Conservation (phyloP, 2,329 filamentous ascomycete species). For the Lecanoromycetidae sp. region DNA sequence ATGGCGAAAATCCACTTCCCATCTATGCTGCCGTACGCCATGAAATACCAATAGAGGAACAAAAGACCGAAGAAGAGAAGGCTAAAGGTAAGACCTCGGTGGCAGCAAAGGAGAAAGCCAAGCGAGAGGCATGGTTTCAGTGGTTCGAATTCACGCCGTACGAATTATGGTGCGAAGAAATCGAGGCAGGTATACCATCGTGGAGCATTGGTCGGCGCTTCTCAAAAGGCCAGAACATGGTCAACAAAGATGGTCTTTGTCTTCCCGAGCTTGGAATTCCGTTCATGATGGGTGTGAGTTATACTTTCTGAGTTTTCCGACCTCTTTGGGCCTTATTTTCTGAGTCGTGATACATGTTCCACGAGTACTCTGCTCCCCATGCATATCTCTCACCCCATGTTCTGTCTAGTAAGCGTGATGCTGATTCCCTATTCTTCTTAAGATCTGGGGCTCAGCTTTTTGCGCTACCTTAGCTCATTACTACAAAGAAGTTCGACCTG, state of each 20-base stretch:
- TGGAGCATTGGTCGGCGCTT: conserved; percentile 87
- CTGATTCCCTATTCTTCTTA: too few relatives aligned
- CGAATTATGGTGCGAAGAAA: conserved; percentile 90
- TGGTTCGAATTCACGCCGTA: conserved; percentile 96
- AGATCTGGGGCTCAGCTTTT: conserved; percentile 94
- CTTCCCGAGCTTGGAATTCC: conserved; percentile 77
- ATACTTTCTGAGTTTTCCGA: too few relatives aligned
- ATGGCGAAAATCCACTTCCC: conserved; percentile 72
- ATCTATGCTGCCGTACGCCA: conserved; percentile 95
- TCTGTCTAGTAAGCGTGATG: too few relatives aligned
- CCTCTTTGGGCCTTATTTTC: too few relatives aligned
- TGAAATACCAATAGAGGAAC: conserved; percentile 64
- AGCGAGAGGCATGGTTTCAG: conserved; percentile 77
- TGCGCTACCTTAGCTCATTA: conserved; percentile 94
- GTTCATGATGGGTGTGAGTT: conserved; percentile 77
- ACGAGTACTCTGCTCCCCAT: too few relatives aligned
- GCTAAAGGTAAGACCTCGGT: conserved; percentile 31
- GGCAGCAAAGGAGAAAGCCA: conserved; percentile 37
- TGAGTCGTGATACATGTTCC: too few relatives aligned
- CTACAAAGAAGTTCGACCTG: conserved; percentile 81
- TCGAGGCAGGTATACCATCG: conserved; percentile 80
- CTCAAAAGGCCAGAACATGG: conserved; percentile 54
- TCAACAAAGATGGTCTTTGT: conserved; percentile 52
- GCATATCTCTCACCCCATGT: too few relatives aligned
- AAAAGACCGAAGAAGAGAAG: conserved; percentile 26